A percentile compares a stretch with the other conserved stretches of the same genome.
Conservation (phyloP, 352 stramenopile genomes). For the Pythium angustatum region DNA sequence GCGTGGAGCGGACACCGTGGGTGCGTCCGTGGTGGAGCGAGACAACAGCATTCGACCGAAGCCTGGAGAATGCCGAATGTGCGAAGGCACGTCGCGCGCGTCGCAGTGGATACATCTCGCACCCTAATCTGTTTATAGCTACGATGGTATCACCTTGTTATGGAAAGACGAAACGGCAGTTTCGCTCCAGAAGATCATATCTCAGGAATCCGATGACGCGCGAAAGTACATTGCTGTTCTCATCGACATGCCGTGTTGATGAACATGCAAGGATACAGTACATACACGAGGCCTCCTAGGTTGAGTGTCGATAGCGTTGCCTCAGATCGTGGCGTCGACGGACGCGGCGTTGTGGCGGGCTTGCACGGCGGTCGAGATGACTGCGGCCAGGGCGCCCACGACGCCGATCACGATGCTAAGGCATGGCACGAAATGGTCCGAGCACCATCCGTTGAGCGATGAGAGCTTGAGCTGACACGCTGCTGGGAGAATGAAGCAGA, state of each 20-base stretch:
- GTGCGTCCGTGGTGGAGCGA: no score
- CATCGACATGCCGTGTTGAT: no score
- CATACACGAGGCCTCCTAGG: no score
- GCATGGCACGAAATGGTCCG: conserved; percentile 34
- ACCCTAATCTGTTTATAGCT: no score
- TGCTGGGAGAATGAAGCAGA: conserved; percentile 53
- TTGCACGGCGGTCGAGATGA: conserved; percentile 32
- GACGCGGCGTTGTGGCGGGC: background rate
- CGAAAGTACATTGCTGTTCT: no score
- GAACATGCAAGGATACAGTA: no score
- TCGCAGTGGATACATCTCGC: background rate
- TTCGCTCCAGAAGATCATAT: conserved; percentile 3
- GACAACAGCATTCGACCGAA: no score
- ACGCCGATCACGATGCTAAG: conserved; percentile 39
- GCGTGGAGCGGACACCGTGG: background rate
- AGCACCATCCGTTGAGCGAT: conserved; percentile 29
- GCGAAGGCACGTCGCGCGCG: no score
- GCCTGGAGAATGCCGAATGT: no score
- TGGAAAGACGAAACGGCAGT: background rate
- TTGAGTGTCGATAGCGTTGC: no score
- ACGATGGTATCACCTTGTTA: conserved; percentile 10
- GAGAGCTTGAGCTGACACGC: conserved; percentile 51
- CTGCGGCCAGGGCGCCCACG: conserved; percentile 34
- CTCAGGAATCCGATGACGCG: no score
- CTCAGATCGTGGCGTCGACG: conserved; percentile 6